Conservation (phyloP, 1,284 basidiomycete species). For the Salmacisia buchloeana region DNA sequence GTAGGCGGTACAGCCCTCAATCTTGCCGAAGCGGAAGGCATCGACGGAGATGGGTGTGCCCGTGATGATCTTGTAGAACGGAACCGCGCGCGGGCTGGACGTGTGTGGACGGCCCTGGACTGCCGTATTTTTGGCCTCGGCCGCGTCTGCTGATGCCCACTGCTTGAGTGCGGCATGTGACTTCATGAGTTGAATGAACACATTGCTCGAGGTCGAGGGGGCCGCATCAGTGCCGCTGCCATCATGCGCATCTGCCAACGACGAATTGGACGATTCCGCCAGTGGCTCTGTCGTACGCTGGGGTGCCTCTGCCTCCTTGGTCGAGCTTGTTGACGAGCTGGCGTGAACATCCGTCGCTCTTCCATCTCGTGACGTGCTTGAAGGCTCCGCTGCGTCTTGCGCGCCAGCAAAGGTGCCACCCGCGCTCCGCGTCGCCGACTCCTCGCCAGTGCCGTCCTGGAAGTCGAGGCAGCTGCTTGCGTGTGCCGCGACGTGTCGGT, state of each 20-base stretch:
- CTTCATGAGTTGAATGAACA: slow-evolving; percentile 37
- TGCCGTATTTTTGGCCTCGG: background rate
- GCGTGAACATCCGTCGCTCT: no score
- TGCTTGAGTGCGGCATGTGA: slow-evolving; percentile 37
- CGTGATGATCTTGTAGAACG: slow-evolving; percentile 61
- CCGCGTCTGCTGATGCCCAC: slow-evolving; percentile 27
- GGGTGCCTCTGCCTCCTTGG: no score
- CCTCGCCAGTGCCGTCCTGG: no score
- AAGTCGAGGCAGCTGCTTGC: slow-evolving; percentile 27
- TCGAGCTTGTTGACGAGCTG: no score
- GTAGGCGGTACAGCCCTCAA: slow-evolving; percentile 79
- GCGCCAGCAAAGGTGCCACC: no score
- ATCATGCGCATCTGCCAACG: no score
- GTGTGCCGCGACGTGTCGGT: slow-evolving; percentile 26
- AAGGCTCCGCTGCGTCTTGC: no score
- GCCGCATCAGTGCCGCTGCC: background rate
- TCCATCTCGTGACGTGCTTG: no score
- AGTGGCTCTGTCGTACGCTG: no score
- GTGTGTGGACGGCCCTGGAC: background rate
- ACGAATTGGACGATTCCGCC: no score
- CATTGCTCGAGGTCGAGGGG: background rate
- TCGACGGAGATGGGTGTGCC: slow-evolving; percentile 97
- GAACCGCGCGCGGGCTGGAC: slow-evolving; percentile 13
- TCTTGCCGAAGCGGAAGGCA: slow-evolving; percentile 86
- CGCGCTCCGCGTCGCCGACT: no score